Evolutionary conservation across 371 early-diverging fungal genomes (phyloP).

Genomic region (Neoconidiobolus thromboides): DNA sequence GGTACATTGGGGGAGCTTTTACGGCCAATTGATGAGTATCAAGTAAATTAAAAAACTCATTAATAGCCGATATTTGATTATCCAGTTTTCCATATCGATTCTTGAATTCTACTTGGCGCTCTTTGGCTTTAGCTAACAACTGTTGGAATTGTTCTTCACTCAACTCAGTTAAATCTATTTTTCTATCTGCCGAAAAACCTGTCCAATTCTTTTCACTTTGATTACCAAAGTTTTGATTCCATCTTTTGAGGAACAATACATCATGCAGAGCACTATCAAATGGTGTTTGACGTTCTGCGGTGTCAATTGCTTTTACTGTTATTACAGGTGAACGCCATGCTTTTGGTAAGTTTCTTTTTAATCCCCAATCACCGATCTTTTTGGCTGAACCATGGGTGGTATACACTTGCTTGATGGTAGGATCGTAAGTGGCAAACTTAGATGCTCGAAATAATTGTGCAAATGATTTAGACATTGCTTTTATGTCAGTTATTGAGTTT

Average conservation of each 20-base stretch:
- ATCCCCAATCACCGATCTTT: constrained; percentile 50
- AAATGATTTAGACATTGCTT: constrained; percentile 22
- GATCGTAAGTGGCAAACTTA: constrained; percentile 46
- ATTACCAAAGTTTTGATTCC: constrained; percentile 49
- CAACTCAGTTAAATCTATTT: constrained; percentile 27
- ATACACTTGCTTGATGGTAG: constrained; percentile 47
- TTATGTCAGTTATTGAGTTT: not conserved
- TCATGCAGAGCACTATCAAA: constrained; percentile 34
- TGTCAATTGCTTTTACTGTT: constrained; percentile 41
- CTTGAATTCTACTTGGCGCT: constrained; percentile 20
- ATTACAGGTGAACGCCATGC: constrained; percentile 35
- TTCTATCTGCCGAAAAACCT: constrained; percentile 13
- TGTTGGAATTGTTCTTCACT: constrained; percentile 32
- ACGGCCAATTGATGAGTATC: constrained; percentile 15
- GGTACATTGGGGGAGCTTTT: constrained; percentile 13
- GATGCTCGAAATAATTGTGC: constrained; percentile 45
- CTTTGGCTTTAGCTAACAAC: constrained; percentile 25
- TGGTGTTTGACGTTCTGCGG: constrained; percentile 50
- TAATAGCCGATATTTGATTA: constrained; percentile 10
- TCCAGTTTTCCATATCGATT: constrained; percentile 7
- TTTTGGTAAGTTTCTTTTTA: constrained; percentile 51
- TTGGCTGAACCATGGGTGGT: constrained; percentile 29
- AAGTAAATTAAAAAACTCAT: constrained; percentile 17
- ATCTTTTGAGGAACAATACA: constrained; percentile 29
- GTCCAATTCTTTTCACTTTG: constrained; percentile 25